Percentiles rank a stretch among this genome's conserved stretches.
These are phyloP conservation scores for Ramaria sp. DNA, from an alignment of 768 basidiomycete genomes.

Conservation along the genomic window DNA sequence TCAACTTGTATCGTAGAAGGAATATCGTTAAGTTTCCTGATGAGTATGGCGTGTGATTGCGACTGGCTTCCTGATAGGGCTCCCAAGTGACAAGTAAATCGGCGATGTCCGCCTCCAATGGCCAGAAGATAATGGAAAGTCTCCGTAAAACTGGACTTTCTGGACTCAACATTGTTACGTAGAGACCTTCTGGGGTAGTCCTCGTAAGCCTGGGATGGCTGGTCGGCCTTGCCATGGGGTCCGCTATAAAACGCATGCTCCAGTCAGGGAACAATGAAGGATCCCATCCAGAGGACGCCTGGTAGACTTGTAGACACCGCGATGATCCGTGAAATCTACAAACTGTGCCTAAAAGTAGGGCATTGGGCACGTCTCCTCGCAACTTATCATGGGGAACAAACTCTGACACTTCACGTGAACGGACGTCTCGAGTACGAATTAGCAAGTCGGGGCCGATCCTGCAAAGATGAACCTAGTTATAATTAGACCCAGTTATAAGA, in stretches of 20 bases:
- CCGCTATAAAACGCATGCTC: not conserved
- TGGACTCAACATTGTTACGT: not conserved
- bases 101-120: not conserved
- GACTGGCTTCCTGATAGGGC: not conserved
- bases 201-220: not conserved
- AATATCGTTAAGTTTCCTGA: slow-evolving; percentile 18
- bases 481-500: slow-evolving; percentile 2
- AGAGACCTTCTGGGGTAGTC: not conserved
- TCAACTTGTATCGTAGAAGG: slow-evolving; percentile 31
- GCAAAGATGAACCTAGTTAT: slow-evolving; percentile 22
- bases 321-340: not conserved
- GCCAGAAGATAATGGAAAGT: slow-evolving; percentile 6
- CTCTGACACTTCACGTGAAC: slow-evolving; percentile 17
- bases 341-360: not conserved
- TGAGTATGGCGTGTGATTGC: not conserved
- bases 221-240: not conserved
- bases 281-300: not conserved
- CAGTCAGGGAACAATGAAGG: not conserved
- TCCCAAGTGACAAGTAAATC: slow-evolving; percentile 15
- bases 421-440: slow-evolving; percentile 19
- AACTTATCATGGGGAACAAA: slow-evolving; percentile 22
- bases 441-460: slow-evolving; percentile 16
- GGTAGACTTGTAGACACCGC: not conserved
- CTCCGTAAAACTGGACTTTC: not conserved
- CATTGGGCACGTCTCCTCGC: not conserved